Percentiles rank a stretch among this genome's conserved stretches.
Evolutionary conservation across 208 protist species (phyloP).

Genomic region (Sergeia podlipaevii): DNA sequence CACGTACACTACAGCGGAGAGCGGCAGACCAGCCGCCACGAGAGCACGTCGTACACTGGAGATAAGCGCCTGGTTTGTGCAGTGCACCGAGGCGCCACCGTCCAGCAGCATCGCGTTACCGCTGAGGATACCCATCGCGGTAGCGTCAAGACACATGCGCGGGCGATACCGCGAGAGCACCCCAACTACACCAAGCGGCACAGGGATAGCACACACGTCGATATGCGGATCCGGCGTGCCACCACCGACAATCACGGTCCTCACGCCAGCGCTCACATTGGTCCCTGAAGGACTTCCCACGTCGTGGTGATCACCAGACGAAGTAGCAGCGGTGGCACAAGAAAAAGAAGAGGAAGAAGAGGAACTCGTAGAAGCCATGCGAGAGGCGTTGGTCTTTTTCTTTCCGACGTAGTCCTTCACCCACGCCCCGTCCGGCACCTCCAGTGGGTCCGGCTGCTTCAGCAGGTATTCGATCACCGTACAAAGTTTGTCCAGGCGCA

Average conservation of each 20-base stretch:
- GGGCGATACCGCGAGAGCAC: conserved; percentile 52
- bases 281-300: conserved; percentile 11
- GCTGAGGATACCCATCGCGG: conserved; percentile 41
- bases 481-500: conserved; percentile 48
- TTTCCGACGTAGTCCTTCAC: not conserved
- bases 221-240: conserved; percentile 11
- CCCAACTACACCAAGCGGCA: conserved; percentile 50
- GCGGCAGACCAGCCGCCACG: conserved; percentile 22
- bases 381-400: not conserved
- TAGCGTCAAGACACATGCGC: conserved; percentile 43
- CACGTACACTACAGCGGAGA: conserved; percentile 34
- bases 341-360: no score
- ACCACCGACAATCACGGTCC: not conserved
- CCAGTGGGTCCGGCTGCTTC: conserved; percentile 39
- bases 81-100: conserved; percentile 30
- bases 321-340: not conserved
- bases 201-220: conserved; percentile 33
- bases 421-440: conserved; percentile 4
- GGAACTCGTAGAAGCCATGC: not conserved
- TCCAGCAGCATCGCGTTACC: conserved; percentile 58
- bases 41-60: conserved; percentile 24
- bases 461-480: conserved; percentile 41
- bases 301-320: not conserved
- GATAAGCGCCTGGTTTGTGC: conserved; percentile 39
- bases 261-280: conserved; percentile 5